A percentile compares a stretch with the other conserved stretches of the same genome.
These are phyloP conservation scores for Didymosphaeria variabile DNA, from an alignment of 2,329 filamentous ascomycete species.

Conservation along the genomic window DNA sequence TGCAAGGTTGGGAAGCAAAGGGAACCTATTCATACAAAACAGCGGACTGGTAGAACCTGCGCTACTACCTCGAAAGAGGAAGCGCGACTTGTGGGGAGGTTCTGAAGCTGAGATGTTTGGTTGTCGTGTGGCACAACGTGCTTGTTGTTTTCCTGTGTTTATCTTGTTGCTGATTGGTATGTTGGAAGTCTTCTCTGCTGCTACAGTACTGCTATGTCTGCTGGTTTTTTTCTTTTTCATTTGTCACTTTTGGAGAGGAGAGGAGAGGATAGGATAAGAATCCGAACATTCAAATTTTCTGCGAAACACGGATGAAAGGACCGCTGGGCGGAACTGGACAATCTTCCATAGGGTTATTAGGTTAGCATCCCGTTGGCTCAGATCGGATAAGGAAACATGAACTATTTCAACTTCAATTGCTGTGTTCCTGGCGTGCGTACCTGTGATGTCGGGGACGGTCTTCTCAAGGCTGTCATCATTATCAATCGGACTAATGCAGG, in stretches of 20 bases:
- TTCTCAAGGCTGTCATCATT: too few relatives aligned
- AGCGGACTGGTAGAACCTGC: slow-evolving; percentile 46
- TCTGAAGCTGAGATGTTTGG: slow-evolving; percentile 27
- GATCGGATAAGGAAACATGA: slow-evolving; percentile 38
- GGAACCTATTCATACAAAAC: slow-evolving; percentile 29
- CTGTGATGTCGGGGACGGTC: not conserved
- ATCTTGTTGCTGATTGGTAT: slow-evolving; percentile 10
- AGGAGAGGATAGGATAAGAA: slow-evolving; percentile 1
- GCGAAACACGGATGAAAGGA: slow-evolving; percentile 24
- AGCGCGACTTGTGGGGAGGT: slow-evolving; percentile 28
- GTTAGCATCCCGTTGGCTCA: slow-evolving; percentile 32
- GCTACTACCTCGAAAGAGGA: slow-evolving; percentile 25
- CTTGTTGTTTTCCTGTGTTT: slow-evolving; percentile 26
- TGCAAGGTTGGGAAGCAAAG: slow-evolving; percentile 37
- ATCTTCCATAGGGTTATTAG: slow-evolving; percentile 14
- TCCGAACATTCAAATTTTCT: slow-evolving; percentile 9
- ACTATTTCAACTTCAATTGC: slow-evolving; percentile 23
- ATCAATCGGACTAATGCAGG: too few relatives aligned
- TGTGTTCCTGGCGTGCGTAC: not conserved
- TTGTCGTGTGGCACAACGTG: slow-evolving; percentile 19
- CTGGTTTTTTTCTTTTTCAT: slow-evolving; percentile 24
- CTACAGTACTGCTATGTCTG: slow-evolving; percentile 22
- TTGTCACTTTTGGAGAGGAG: slow-evolving; percentile 5
- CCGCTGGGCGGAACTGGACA: slow-evolving; percentile 7
- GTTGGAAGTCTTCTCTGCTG: slow-evolving; percentile 17